Base-by-base conservation (phyloP, 768 basidiomycete species). In the Hortiboletus campestris region DNA sequence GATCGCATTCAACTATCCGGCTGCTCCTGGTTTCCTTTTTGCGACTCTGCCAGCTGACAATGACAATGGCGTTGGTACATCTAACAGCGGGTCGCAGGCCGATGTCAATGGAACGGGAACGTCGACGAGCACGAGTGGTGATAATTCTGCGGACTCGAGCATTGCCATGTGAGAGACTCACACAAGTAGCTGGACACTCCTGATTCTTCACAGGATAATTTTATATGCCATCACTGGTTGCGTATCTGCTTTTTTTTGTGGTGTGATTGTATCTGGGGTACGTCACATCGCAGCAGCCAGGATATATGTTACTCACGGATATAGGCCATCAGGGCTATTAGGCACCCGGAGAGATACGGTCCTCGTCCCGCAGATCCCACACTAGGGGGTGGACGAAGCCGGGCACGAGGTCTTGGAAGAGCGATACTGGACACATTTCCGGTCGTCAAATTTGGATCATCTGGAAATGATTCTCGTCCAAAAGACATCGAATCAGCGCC, bases 361-460 rank as follows among this genome's bases (percentile, higher is more conserved):
- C 90, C 91, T 12, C 80, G 93, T 51, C 62, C 75, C 4, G 74
- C 74, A 13, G 67, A 73, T 48, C 62, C 64, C 1, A 51, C 53
- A 14, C 51, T 50, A 48, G 65, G 52, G 42, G 73, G 60, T 31
- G 76, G 78, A 36, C 87, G 87, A 65, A 86, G 84, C 47, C 84
- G 91, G 4, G 88, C 92, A 0, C 76, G 83, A n/a, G 94, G 94
- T 8, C 78, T 98, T 48, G 89, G 91, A 2, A 85, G 91, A 19
- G 96, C 96, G 19, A 94, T 98, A 54, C 77, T 98, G 51, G 95
- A 98, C 62, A 97, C 94, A 4, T 98, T 98, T 75, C 94, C 95
- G 5, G 75, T 97, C 58, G 86, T 96, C 73, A 93, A 94, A 69
- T 98, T 94, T 63, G 84, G 84, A 7, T 54, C 67, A 11, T 69